Evolutionary conservation across 2,329 filamentous ascomycete genomes (phyloP).

Genomic region (Raffaelea arxii): DNA sequence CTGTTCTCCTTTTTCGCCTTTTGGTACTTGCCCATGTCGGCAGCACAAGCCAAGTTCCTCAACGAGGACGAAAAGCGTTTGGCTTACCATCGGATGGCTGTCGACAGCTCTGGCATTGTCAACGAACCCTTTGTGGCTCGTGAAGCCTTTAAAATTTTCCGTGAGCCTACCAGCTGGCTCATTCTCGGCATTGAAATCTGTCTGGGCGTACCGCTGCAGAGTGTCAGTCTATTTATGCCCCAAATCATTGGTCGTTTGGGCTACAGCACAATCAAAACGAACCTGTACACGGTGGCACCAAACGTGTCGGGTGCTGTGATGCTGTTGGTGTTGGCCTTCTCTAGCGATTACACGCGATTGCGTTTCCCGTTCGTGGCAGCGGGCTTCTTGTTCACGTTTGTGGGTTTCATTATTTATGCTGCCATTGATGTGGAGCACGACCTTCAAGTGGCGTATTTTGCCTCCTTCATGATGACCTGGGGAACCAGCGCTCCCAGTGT

Average conservation of each 20-base stretch:
- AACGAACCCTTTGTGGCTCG: constrained; percentile 40
- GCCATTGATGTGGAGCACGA: constrained; percentile 54
- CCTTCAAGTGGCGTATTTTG: constrained; percentile 62
- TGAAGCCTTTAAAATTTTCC: constrained; percentile 43
- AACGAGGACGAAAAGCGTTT: constrained; percentile 55
- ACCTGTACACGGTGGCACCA: constrained; percentile 73
- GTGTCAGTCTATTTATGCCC: constrained; percentile 24
- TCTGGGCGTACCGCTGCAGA: constrained; percentile 49
- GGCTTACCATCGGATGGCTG: constrained; percentile 63
- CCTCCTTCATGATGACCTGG: constrained; percentile 75
- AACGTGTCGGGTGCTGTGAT: constrained; percentile 66
- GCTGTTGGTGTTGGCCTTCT: constrained; percentile 62
- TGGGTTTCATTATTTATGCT: constrained; percentile 65
- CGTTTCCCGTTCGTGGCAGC: constrained; percentile 67
- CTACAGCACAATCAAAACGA: constrained; percentile 45
- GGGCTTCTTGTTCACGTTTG: constrained; percentile 64
- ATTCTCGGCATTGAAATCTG: constrained; percentile 47
- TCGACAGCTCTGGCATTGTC: constrained; percentile 59
- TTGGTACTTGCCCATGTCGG: constrained; percentile 58
- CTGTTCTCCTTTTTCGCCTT: constrained; percentile 54
- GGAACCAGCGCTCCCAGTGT: constrained; percentile 67
- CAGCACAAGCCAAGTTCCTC: constrained; percentile 52
- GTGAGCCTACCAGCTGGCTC: constrained; percentile 34
- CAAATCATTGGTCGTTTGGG: constrained; percentile 14
- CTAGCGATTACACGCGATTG: constrained; percentile 54